Conservation (phyloP, 2,329 filamentous ascomycete genomes). For the Venturia nashicola region DNA sequence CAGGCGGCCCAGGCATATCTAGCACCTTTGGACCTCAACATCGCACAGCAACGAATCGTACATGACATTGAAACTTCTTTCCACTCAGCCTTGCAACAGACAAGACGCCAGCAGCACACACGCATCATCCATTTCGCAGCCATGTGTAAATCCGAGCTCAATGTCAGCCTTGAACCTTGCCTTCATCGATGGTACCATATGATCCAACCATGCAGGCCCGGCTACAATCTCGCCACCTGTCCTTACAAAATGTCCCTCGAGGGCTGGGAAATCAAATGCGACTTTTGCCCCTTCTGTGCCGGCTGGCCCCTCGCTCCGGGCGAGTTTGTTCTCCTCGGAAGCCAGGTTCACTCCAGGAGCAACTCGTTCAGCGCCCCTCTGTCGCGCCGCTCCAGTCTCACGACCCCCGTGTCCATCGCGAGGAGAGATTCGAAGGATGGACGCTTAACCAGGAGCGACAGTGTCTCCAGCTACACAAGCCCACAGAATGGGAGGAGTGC, state of each 20-base stretch:
- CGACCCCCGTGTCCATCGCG: slow-evolving; percentile 19
- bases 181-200: slow-evolving; percentile 39
- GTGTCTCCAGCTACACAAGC: slow-evolving; percentile 23
- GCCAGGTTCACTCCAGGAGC: slow-evolving; percentile 18
- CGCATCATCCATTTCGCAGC: neutral
- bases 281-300: slow-evolving; percentile 36
- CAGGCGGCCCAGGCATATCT: too few species aligned
- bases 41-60: too few species aligned
- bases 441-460: slow-evolving; percentile 24
- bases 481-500: slow-evolving; percentile 15
- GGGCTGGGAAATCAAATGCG: slow-evolving; percentile 37
- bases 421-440: slow-evolving; percentile 25
- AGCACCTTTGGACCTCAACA: too few species aligned
- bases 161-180: slow-evolving; percentile 34
- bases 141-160: slow-evolving; percentile 39
- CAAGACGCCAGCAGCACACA: neutral
- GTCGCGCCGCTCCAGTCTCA: neutral
- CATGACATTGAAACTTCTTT: too few species aligned
- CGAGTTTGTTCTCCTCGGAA: slow-evolving; percentile 37
- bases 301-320: slow-evolving; percentile 25
- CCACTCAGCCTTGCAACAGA: neutral
- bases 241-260: slow-evolving; percentile 30
- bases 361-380: neutral
- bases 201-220: slow-evolving; percentile 28
- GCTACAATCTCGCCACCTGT: slow-evolving; percentile 35